Evolutionary conservation across 2,329 filamentous ascomycete species (phyloP), one percentile per base, ranked within the genome.

Genomic region (Ophiosphaerella narmari): DNA sequence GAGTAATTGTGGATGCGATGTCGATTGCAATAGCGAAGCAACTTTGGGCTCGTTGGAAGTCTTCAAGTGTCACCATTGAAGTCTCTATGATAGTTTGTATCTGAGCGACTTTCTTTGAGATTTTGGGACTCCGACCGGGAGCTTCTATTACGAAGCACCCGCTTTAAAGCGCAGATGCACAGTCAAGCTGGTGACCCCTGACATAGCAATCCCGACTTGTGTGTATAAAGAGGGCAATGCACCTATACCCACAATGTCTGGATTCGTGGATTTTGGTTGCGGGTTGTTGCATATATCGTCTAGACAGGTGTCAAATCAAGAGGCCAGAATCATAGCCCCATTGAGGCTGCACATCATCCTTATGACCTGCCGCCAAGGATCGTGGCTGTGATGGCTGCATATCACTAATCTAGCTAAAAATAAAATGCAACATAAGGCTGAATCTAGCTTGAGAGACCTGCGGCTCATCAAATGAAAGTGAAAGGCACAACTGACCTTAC

Each of bases 11-110:
- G 14, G 39, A 48, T 8, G 46, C 46, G 8, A 43, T 33, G n/a
- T 43, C 39, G 11, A 43, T 43, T 11, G 46, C 39, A 18, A 48
- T 42, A 8, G 39, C 46, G 29, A 48, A 48, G 39, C 46, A 48
- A 18, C 46, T 43, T 39, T 48, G 46, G 6, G 46, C 39, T 3
- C 46, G 39, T n/a, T n/a, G n/a, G n/a, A n/a, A n/a, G n/a, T n/a
- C n/a, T n/a, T n/a, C n/a, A n/a, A 48, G 32, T 23, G 39, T 48
- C 8, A 32, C 23, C 4, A 43, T 9, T 4, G 43, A 23, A 7
- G 39, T 14, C 24, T 41, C 16, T 24, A 23, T 32, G 5, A 32
- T 9, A 21, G 16, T 16, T 33, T 36, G 32, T 24, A 23, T 23
- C 8, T 5, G 7, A 8, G 12, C 18, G 18, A 33, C 9, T 18